Base-by-base conservation (phyloP, 192 early-diverging fungal species). In the Coemansia sp. region DNA sequence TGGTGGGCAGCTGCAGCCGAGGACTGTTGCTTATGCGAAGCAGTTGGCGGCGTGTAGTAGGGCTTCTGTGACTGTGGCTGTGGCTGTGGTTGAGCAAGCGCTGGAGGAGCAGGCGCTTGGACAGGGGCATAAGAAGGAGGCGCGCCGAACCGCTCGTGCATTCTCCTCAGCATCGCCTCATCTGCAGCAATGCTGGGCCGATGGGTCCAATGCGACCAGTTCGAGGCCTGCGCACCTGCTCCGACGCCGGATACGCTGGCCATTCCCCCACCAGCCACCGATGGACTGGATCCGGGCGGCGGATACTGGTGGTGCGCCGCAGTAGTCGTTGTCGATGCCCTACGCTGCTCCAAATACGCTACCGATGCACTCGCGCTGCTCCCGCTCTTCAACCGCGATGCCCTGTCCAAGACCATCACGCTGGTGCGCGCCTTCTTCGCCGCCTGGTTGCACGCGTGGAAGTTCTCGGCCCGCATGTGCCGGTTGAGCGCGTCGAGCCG, bases 401-500 rank as follows among this genome's bases (percentile, higher is more conserved):
- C 63, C 63, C 49, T 26, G n/a, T 64, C 63, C n/a, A 40, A 40
- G 29, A 60, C 52, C 21, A 58, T 46, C 53, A 68, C 71, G 26
- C 59, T 58, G 20, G 74, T 64, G 56, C 82, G 66, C 34, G 83
- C 74, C 58, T 67, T 84, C 77, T 72, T 84, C 42, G 79, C 86
- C 48, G 74, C 86, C 84, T 63, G 81, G 67, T 63, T 88, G 70
- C 66, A 86, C 3, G 73, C 85, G 29, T 86, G 86, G 43, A 74
- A 69, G 74, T 85, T 83, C 49, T 88, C 87, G 2, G 85, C 84
- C 31, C 89, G 82, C 60, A 86, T 79, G 64, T 93, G 91, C 2
- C 90, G 83, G 67, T 87, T 89, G 30, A 93, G 77, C 40, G 92
- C 92, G 67, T 94, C 92, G 52, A 92, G 76, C 13, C 92, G 86